Base-by-base conservation (phyloP, 2,329 filamentous ascomycete genomes). In the Tothia fuscella region DNA sequence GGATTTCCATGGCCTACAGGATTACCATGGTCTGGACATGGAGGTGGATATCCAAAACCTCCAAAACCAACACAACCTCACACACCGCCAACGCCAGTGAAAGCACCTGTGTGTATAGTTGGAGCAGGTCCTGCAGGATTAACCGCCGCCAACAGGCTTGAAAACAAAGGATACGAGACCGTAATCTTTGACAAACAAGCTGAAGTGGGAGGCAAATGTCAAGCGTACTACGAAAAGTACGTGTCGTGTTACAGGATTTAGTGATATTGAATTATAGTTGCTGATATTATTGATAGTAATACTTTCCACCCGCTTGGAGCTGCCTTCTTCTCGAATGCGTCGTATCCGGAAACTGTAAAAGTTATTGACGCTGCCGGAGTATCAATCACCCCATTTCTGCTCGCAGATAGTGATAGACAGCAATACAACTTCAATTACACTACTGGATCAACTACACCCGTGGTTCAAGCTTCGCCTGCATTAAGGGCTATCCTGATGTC, bases 291-390 rank as follows among this genome's bases (percentile, higher is more conserved):
- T 5, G n/a, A n/a, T n/a, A n/a, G 7, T 10, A 30, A 20, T n/a
- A 20, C 55, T 44, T 60, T 60, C 55, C 56, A 60, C 41, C 57
- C 58, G 21, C 54, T 61, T 44, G 58, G 58, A 46, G 58, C 58
- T 20, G 57, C 57, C 44, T 60, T 60, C 50, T 56, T 56, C 49
- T 61, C 57, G n/a, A 60, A 59, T 46, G 56, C 49, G 37, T 50
- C 53, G 28, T 60, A 59, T 39, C 45, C 55, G 6, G 54, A 60
- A 42, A 60, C 57, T 4, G 38, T 60, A 14, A 57, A 56, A 46
- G 51, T 61, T 25, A 47, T 60, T 44, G 51, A 58, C 37, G 47
- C 53, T 42, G 53, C 57, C 19, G 51, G 55, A 43, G 56, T 60
- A 5, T 47, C 51, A 4, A 53, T 53, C 21, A 51, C 55, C 38